Base-by-base conservation (phyloP, 495 filamentous ascomycete species). In the Hyaloscypha variabilis region DNA sequence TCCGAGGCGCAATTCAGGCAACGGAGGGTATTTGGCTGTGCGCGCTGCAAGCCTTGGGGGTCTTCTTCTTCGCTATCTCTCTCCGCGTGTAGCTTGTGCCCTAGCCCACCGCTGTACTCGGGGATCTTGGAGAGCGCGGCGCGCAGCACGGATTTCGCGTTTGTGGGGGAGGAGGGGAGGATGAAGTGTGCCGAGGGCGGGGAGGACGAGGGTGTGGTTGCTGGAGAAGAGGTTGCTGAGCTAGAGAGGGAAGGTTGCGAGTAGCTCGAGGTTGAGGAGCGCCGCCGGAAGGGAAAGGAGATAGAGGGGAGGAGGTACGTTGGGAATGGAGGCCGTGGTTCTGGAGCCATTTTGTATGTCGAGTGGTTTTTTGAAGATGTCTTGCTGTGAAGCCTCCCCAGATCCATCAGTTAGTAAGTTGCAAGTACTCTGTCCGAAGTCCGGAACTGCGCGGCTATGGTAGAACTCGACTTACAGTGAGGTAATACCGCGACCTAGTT, bases 1-100 rank as follows among this genome's bases (percentile, higher is more conserved):
- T 96, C 90, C 54, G 87, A 77, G 50, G 88, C 79, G 76, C 93
- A 97, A 56, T 78, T 83, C 52, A 83, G 77, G 77, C 93, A 97
- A 65, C 88, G 87, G 58, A 97, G 83, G 57, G 77, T 82, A 68
- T 73, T 66, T 0, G 65, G 65, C 6, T 70, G 65, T 6, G 53
- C 53, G 19, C 67, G 60, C n/a, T 19, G 19, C 2, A 72, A 57
- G 21, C 60, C 55, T 36, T 46, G 28, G 42, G 30, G 6, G 6
- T 54, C 31, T 29, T 57, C 39, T 19, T 46, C 39, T 17, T 46
- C n/a, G 39, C 11, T 46, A 10, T 4, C 19, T 4, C 11, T 46
- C 39, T 19, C 4, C 14, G 19, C 19, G 11, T 46, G 1, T 46
- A 10, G 0, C 6, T 46, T 46, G 13, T 46, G 14, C 17, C 39